These are phyloP conservation scores for Pseudozyma hubeiensis DNA, from an alignment of 1,284 basidiomycete genomes.

Conservation along the genomic window DNA sequence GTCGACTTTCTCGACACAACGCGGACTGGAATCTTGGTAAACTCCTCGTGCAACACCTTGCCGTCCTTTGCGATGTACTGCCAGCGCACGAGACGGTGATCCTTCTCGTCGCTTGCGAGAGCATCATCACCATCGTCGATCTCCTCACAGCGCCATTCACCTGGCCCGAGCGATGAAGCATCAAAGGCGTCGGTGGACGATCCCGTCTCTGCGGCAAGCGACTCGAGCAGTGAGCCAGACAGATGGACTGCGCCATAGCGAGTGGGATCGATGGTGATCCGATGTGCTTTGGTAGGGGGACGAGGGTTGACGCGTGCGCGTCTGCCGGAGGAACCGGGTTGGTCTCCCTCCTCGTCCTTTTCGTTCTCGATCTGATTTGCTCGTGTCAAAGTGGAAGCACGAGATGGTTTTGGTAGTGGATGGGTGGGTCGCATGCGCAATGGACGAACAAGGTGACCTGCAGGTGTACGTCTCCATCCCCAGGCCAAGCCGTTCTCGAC, in stretches of 20 bases:
- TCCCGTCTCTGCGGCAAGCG: conserved; percentile 18
- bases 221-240: conserved; percentile 48
- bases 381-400: conserved; percentile 15
- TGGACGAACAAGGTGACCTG: conserved; percentile 62
- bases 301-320: conserved; percentile 38
- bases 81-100: conserved; percentile 41
- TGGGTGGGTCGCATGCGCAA: conserved; percentile 59
- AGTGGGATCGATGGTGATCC: conserved; percentile 64
- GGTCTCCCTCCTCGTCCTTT: conserved; percentile 17
- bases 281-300: conserved; percentile 39
- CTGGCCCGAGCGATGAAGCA: conserved; percentile 18
- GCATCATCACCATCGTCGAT: conserved; percentile 29
- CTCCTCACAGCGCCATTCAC: conserved; percentile 43
- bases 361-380: conserved; percentile 12
- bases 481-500: conserved; percentile 53
- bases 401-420: conserved; percentile 50
- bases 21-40: conserved; percentile 33
- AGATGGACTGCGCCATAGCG: conserved; percentile 62
- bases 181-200: conserved; percentile 19
- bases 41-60: conserved; percentile 46
- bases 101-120: not conserved
- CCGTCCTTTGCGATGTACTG: conserved; percentile 46
- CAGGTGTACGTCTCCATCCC: conserved; percentile 66
- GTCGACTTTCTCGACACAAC: conserved; percentile 7
- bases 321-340: conserved; percentile 10